These are phyloP conservation scores for Solanum gandarillasii DNA, from an alignment of 257 asterid genomes.

Conservation along the genomic window DNA sequence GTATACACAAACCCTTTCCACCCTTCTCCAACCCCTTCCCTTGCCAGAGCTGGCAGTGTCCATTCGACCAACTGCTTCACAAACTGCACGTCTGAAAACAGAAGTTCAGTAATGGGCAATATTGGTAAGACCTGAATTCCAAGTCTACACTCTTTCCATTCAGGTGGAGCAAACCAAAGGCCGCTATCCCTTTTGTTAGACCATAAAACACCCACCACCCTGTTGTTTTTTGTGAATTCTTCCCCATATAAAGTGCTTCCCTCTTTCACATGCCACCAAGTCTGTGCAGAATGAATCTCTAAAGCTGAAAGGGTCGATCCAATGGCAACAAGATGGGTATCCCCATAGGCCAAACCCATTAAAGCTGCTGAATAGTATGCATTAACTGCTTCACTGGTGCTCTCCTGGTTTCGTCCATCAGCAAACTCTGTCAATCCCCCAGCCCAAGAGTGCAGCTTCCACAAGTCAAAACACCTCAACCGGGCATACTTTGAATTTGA, in stretches of 20 bases:
- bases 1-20: conserved; percentile 90
- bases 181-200: conserved; percentile 73
- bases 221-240: conserved; percentile 52
- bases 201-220: conserved; percentile 88
- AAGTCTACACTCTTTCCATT: conserved; percentile 67
- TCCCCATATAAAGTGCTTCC: conserved; percentile 33
- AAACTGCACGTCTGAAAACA: conserved; percentile 54
- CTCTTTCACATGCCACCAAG: conserved; percentile 88
- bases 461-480: conserved; percentile 71
- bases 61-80: conserved; percentile 59
- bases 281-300: conserved; percentile 72
- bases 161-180: conserved; percentile 88
- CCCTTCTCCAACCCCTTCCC: conserved; percentile 93
- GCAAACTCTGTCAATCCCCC: conserved; percentile 87
- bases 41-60: conserved; percentile 59
- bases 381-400: conserved; percentile 91
- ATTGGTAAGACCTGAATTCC: conserved; percentile 83
- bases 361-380: conserved; percentile 92
- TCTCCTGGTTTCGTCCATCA: conserved; percentile 90
- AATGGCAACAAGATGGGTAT: conserved; percentile 57
- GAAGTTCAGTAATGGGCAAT: conserved; percentile 59
- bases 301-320: conserved; percentile 71
- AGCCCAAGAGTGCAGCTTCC: conserved; percentile 95
- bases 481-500: conserved; percentile 48
- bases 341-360: conserved; percentile 89